Evolutionary conservation across 148 eudicot genomes (phyloP), one percentile per base, ranked within the genome.

Genomic region (Camellia lanceoleosa): DNA sequence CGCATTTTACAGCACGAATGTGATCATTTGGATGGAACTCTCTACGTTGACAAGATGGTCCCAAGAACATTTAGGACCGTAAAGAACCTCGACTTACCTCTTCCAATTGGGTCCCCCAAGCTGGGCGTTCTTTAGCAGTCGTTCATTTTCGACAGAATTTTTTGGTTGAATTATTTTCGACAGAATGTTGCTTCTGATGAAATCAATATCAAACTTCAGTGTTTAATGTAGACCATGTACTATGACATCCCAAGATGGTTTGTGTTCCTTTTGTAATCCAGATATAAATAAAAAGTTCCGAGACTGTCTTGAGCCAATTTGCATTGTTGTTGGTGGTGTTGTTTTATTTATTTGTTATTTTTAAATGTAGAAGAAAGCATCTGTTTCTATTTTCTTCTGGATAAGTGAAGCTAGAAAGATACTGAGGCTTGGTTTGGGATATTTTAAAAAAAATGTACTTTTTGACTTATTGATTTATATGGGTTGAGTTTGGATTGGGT

Each of bases 11-110:
- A 96, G 82, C 99, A 96, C 38, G 38, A 30, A 72, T 96, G 97
- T 74, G 99, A 96, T 83, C 99, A 96, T 85, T 79, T 96, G 78
- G 93, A 92, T 2, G 98, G 99, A 80, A 93, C 94, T 41, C 87
- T 96, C 52, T 96, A 96, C 66, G 95, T 94, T 12, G 99, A 96
- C 86, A 91, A 86, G 87, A 96, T 96, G 98, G 83, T 84, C 20
- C 87, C 84, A 12, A 84, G 87, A 88, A 93, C 99, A 14, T 96
- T 96, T 80, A 88, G 99, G 73, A 91, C 88, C 30, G 87, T 81
- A 0, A 92, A 93, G 67, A 96, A 96, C 88, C 79, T 96, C 79
- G 97, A 87, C 81, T 86, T 96, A 75, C 98, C 99, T 59, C 97
- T 96, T 72, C 90, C 97, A 41, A 64, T 56, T 3, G 97, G 99